These are phyloP conservation scores for Collybia sp. DNA, from an alignment of 768 basidiomycete species.

Conservation along the genomic window DNA sequence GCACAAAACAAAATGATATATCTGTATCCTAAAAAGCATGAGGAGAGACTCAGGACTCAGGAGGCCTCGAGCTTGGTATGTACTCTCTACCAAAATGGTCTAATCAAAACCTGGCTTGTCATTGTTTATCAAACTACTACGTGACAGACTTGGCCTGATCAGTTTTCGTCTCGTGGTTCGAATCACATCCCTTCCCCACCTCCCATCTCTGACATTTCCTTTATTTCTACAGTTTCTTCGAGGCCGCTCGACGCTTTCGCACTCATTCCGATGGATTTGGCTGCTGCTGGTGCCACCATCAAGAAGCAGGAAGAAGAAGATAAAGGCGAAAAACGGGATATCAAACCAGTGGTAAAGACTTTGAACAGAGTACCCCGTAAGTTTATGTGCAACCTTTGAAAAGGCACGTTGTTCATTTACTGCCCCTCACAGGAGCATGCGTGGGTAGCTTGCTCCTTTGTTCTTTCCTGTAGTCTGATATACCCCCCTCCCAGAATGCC, in stretches of 20 bases:
- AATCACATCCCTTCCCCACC: conserved; percentile 1
- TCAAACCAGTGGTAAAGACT: conserved; percentile 72
- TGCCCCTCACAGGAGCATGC: conserved; percentile 60
- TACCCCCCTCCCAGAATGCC: conserved; percentile 60
- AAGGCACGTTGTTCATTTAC: conserved; percentile 9
- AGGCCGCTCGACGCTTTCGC: conserved; percentile 13
- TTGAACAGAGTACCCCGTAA: conserved; percentile 84
- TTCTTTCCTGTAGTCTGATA: conserved; percentile 7
- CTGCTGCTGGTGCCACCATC: conserved; percentile 26
- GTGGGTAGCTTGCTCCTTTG: conserved; percentile 36
- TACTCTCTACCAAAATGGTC: no score
- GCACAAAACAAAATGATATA: no score
- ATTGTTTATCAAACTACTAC: conserved; percentile 22
- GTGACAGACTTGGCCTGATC: conserved; percentile 1
- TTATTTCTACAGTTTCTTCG: conserved; percentile 1
- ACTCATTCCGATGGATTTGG: conserved; percentile 30
- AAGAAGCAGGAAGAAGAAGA: conserved; percentile 65
- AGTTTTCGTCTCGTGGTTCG: conserved; percentile 1
- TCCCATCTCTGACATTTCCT: background rate
- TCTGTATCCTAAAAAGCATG: no score
- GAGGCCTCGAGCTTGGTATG: no score
- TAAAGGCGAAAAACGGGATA: conserved; percentile 55
- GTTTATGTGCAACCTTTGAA: conserved; percentile 26
- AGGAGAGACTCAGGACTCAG: no score
- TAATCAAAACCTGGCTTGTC: background rate